Evolutionary conservation across 208 protist genomes (phyloP).

Genomic region (Trichomonas vaginalis): DNA sequence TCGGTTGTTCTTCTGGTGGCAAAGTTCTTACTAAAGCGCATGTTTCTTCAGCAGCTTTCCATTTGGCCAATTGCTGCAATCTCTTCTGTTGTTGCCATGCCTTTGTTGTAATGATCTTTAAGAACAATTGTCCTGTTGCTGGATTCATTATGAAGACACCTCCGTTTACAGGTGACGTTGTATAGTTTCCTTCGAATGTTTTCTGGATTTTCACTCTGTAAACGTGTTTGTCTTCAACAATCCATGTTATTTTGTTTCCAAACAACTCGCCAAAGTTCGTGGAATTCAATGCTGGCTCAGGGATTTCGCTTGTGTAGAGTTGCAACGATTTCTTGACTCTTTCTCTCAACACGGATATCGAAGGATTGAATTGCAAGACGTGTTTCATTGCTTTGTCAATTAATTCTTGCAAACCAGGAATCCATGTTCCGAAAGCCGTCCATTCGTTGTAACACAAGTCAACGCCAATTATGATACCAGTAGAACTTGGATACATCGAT

Average conservation of each 20-base stretch:
- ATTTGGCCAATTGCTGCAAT: slow-evolving; percentile 96
- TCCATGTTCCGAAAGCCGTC: slow-evolving; percentile 82
- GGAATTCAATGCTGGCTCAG: slow-evolving; percentile 89
- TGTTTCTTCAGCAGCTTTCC: slow-evolving; percentile 99
- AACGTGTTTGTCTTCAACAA: slow-evolving; percentile 60
- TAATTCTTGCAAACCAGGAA: slow-evolving; percentile 86
- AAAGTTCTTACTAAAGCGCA: slow-evolving; percentile 92
- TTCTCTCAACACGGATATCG: slow-evolving; percentile 95
- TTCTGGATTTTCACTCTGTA: slow-evolving; percentile 99
- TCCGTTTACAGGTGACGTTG: slow-evolving; percentile 82
- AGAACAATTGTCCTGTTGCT: slow-evolving; percentile 90
- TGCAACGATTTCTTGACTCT: slow-evolving; percentile 96
- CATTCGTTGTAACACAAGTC: slow-evolving; percentile 95
- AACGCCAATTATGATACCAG: slow-evolving; percentile 89
- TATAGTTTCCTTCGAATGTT: slow-evolving; percentile 77
- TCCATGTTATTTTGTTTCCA: slow-evolving; percentile 97
- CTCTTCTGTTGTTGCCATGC: slow-evolving; percentile 98
- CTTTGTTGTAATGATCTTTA: slow-evolving; percentile 98
- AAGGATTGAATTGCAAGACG: slow-evolving; percentile 98
- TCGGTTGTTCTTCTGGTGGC: slow-evolving; percentile 92
- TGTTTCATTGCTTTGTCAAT: slow-evolving; percentile 86
- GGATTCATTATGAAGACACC: slow-evolving; percentile 99
- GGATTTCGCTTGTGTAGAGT: slow-evolving; percentile 97
- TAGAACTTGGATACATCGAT: slow-evolving; percentile 94
- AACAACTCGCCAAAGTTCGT: slow-evolving; percentile 84